Base-by-base conservation (phyloP, 75 land plant genomes). In the Sequoiadendron giganteum region DNA sequence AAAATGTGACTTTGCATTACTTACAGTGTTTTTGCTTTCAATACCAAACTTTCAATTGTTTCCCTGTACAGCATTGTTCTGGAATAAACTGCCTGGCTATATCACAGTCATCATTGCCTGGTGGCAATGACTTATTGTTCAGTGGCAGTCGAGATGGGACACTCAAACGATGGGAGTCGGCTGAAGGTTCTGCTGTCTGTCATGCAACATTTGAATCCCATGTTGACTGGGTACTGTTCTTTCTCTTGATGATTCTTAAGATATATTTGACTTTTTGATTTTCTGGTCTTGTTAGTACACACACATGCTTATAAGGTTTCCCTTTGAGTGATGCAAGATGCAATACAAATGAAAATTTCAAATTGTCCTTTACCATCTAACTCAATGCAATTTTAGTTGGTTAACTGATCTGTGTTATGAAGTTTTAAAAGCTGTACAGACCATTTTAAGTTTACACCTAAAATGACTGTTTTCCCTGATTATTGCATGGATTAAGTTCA, bases 81-180 rank as follows among this genome's bases (percentile, higher is more conserved):
- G 99, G 99, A 38, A 88, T 98, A 85, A 98, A 98, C 77, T 92
- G 97, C 86, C 72, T 98, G 89, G 90, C 92, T 83, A 86, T 94
- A 40, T 87, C 90, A 34, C 89, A 92, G 86, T 86, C 90, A 83
- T 80, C 92, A 1, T 65, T 43, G 34, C 58, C 87, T 42, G 87
- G 92, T 86, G 86, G 87, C 32, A 80, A 86, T 90, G 93, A 94
- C 82, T 92, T 89, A 83, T 87, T 98, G 34, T 96, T 97, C 86
- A 94, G 93, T 91, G 99, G 99, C 28, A 98, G 99, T 84, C 93
- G 99, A 83, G 99, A 98, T 92, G 99, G 99, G n/a, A 98, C 99
- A 21, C 68, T 98, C 52, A 98, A 95, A 91, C 92, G 99, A 88
- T 98, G 99, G 99, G 93, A 88, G 18, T 61, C 95, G 72, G 68